Evolutionary conservation across 768 basidiomycete genomes (phyloP).

Genomic region (Pulveroboletus sp.): DNA sequence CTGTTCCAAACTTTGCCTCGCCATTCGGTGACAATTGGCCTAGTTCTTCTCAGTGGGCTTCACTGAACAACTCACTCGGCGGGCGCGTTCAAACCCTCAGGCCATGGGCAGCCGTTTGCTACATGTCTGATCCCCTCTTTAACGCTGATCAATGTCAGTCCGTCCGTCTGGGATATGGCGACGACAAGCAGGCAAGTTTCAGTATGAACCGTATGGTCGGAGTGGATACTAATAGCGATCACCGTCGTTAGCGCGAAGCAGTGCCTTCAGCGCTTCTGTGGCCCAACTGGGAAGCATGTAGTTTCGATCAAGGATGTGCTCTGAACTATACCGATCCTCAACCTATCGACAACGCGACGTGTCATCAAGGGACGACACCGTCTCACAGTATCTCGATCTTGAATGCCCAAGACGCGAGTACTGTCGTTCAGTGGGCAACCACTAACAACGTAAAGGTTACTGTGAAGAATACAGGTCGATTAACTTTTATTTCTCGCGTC

Average conservation of each 20-base stretch:
- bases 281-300: conserved; percentile 24
- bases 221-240: background rate
- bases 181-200: conserved; percentile 14
- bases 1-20: conserved; percentile 2
- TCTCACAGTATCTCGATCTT: conserved; percentile 19
- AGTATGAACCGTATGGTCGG: background rate
- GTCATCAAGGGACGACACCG: conserved; percentile 20
- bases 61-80: conserved; percentile 13
- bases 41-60: conserved; percentile 2
- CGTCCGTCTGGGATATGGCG: conserved; percentile 12
- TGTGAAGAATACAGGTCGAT: conserved; percentile 22
- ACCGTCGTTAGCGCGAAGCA: conserved; percentile 15
- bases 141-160: conserved; percentile 13
- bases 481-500: background rate
- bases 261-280: conserved; percentile 18
- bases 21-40: conserved; percentile 10
- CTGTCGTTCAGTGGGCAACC: conserved; percentile 18
- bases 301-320: conserved; percentile 15
- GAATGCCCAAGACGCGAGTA: conserved; percentile 21
- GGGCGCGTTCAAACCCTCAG: conserved; percentile 18
- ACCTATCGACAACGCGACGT: conserved; percentile 3
- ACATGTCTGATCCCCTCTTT: conserved; percentile 18
- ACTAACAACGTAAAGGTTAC: conserved; percentile 19
- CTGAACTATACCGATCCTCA: conserved; percentile 20
- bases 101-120: conserved; percentile 23